phyloP scores from a whole-genome alignment of 1,139 yeast species.

The Kodamaea arcana region DNA sequence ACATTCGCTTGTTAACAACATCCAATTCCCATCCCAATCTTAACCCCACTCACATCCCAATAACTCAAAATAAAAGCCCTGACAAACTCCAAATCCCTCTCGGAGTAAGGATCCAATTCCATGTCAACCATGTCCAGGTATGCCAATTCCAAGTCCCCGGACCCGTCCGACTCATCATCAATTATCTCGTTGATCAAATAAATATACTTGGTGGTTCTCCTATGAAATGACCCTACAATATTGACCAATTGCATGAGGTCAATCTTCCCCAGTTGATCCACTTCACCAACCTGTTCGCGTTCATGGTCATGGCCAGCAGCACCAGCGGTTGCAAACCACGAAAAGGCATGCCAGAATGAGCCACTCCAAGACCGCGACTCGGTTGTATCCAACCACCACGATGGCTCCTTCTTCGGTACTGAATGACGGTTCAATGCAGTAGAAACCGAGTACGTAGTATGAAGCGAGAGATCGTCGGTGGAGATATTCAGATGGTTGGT shows the following conservation, averaged over 20 bases:
- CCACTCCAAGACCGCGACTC: slow-evolving; percentile 63
- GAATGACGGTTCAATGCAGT: slow-evolving; percentile 8
- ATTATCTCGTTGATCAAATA: slow-evolving; percentile 35
- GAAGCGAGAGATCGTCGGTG: slow-evolving; percentile 20
- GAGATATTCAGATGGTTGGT: slow-evolving; percentile 14
- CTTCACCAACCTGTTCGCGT: not conserved
- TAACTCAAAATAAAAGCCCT: slow-evolving; percentile 50
- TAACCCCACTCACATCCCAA: slow-evolving; percentile 46
- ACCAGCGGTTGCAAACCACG: slow-evolving; percentile 89
- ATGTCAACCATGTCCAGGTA: slow-evolving; percentile 60
- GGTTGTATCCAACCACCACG: slow-evolving; percentile 46
- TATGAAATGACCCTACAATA: slow-evolving; percentile 55
- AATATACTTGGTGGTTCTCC: slow-evolving; percentile 45
- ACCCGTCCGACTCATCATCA: slow-evolving; percentile 18
- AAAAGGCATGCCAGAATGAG: slow-evolving; percentile 64
- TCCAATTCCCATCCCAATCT: slow-evolving; percentile 31
- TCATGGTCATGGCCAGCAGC: slow-evolving; percentile 3
- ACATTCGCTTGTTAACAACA: too few relatives aligned
- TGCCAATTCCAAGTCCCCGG: slow-evolving; percentile 34
- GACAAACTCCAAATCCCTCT: slow-evolving; percentile 55
- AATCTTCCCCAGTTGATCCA: slow-evolving; percentile 4
- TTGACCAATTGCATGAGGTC: slow-evolving; percentile 25
- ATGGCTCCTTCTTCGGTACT: slow-evolving; percentile 26
- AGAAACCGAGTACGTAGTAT: slow-evolving; percentile 16
- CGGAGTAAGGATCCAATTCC: slow-evolving; percentile 72